Base-by-base conservation (phyloP, 208 protist genomes). In the Leishmania amazonensis region DNA sequence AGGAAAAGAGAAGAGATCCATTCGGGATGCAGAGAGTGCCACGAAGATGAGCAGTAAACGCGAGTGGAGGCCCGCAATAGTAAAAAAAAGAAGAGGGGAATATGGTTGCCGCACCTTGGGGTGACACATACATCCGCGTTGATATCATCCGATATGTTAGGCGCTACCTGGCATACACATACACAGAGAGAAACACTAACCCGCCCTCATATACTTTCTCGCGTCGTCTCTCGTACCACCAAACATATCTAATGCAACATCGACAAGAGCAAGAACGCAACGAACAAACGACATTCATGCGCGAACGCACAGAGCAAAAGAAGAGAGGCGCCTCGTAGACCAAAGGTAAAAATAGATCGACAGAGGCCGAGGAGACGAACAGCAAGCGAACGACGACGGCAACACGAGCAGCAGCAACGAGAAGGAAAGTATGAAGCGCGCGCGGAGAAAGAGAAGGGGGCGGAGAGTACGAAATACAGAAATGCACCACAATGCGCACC, bases 51-150 rank as follows among this genome's bases (percentile, higher is more conserved):
- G 40, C 40, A 49, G 67, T 8, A 47, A 54, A 28, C 40, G 38
- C 21, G n/a, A 47, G 19, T 17, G 17, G 28, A 8, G 68, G 45
- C 8, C 13, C 42, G 24, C 24, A 8, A 53, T 35, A 28, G 28
- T 42, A 8, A 24, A n/a, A 24, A n/a, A 19, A 72, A 38, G 24
- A 74, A 53, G 70, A 74, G 21, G 28, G n/a, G 3, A 13, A 74
- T 53, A 74, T 7, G 6, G 21, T 38, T 74, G 28, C 28, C 47
- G 8, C 70, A 9, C 9, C 47, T 54, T 74, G 7, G 31, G 70
- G 60, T 35, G 45, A 75, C 70, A 75, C 70, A 40, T 49, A 65
- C 42, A 78, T 71, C 60, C 51, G 28, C 45, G 13, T n/a, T 74
- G 70, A 15, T 74, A 74, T 51, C 40, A 31, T 38, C 13, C 40